A percentile compares a stretch with the other conserved stretches of the same genome.
Evolutionary conservation across 495 filamentous ascomycete genomes (phyloP).

Genomic region (Lentithecium fluviatile): DNA sequence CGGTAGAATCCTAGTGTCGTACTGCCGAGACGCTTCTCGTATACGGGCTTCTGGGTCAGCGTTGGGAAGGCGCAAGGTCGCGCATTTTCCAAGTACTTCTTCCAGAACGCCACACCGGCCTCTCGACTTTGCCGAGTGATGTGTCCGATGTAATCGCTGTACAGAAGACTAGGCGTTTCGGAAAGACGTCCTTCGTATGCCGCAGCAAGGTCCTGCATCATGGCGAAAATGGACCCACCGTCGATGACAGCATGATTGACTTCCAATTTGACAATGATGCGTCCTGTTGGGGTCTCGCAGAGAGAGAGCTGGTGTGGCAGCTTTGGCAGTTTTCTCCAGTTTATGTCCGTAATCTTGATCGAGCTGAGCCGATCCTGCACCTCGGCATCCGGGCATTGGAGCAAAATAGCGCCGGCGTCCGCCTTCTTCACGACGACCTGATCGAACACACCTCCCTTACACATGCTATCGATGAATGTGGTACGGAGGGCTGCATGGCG

Average conservation of each 20-base stretch:
- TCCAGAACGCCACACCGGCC: conserved; percentile 53
- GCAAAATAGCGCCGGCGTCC: conserved; percentile 40
- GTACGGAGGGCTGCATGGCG: conserved; percentile 56
- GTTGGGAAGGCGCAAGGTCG: conserved; percentile 53
- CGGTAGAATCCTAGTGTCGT: neutral
- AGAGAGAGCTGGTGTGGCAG: conserved; percentile 51
- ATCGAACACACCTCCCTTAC: conserved; percentile 51
- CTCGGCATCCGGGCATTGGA: conserved; percentile 14
- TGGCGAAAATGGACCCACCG: conserved; percentile 49
- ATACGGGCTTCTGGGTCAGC: neutral
- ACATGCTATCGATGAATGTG: conserved; percentile 53
- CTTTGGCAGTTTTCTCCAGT: conserved; percentile 28
- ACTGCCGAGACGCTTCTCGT: neutral
- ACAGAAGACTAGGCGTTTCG: conserved; percentile 46
- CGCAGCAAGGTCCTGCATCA: conserved; percentile 49
- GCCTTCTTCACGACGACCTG: conserved; percentile 52
- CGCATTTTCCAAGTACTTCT: conserved; percentile 47
- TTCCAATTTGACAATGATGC: conserved; percentile 52
- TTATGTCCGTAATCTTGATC: conserved; percentile 41
- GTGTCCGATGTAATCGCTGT: conserved; percentile 53
- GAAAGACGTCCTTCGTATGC: conserved; percentile 48
- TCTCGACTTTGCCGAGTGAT: conserved; percentile 42
- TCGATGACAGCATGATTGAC: conserved; percentile 55
- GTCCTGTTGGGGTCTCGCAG: conserved; percentile 43
- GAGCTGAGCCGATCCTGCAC: conserved; percentile 24